A percentile compares a stretch with the other conserved stretches of the same genome.
Conservation (phyloP, 257 asterid species). For the Apocynum venetum region DNA sequence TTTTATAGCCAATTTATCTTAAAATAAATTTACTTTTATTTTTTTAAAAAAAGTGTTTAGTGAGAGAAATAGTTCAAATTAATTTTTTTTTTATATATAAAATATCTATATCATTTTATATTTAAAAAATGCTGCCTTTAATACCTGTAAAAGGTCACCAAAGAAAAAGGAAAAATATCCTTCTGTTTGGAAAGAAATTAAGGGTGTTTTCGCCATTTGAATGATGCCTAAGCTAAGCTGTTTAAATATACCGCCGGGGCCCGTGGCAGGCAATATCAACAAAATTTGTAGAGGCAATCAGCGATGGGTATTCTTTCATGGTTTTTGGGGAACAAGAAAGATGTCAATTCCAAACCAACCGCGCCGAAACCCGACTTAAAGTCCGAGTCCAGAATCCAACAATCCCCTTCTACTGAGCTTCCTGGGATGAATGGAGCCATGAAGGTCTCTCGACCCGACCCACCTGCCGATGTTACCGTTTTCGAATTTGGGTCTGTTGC, state of each 20-base stretch:
- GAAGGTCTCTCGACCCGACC: conserved; percentile 51
- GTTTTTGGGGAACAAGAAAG: conserved; percentile 19
- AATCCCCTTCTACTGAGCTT: conserved; percentile 30
- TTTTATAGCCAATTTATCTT: too few relatives aligned
- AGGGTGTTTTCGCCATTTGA: not conserved
- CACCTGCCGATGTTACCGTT: conserved; percentile 40
- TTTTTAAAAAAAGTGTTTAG: too few relatives aligned
- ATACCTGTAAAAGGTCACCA: too few relatives aligned
- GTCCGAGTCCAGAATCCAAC: not conserved
- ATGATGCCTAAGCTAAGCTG: not conserved
- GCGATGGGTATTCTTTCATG: conserved; percentile 18
- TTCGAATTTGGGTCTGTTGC: conserved; percentile 84
- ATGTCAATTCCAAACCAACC: not conserved
- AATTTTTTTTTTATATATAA: too few relatives aligned
- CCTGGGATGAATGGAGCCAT: conserved; percentile 83
- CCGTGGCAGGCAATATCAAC: not conserved
- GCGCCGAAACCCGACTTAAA: conserved; percentile 13
- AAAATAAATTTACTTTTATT: too few relatives aligned
- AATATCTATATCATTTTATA: too few relatives aligned
- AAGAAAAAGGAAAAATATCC: too few relatives aligned
- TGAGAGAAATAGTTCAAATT: too few relatives aligned
- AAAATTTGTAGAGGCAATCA: too few relatives aligned
- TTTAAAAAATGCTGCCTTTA: too few relatives aligned
- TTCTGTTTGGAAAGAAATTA: not conserved
- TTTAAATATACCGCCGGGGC: not conserved